Percentiles rank a stretch among this genome's conserved stretches.
Evolutionary conservation across 768 basidiomycete genomes (phyloP).

Genomic region (Pleurotus sapidus): DNA sequence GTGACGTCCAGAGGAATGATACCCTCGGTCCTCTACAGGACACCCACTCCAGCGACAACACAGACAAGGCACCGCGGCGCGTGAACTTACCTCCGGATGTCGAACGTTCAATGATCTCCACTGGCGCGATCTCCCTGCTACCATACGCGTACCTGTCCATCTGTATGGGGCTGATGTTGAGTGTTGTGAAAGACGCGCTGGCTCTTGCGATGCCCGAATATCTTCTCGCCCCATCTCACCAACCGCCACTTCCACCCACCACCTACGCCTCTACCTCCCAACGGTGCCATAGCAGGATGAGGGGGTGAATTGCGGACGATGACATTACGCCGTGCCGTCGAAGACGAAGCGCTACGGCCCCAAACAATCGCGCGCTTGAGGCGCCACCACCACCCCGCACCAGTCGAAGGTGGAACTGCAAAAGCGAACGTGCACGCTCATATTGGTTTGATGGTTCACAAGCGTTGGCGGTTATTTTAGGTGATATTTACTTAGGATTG

Average conservation of each 20-base stretch:
- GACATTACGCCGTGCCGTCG: conserved; percentile 35
- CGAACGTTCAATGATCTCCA: too few relatives aligned
- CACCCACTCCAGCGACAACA: too few relatives aligned
- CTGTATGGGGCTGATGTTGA: neutral
- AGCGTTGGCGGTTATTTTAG: too few relatives aligned
- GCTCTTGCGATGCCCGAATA: conserved; percentile 49
- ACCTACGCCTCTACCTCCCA: conserved; percentile 22
- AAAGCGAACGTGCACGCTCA: too few relatives aligned
- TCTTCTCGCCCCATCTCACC: conserved; percentile 49
- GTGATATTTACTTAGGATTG: too few relatives aligned
- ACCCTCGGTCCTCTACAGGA: too few relatives aligned
- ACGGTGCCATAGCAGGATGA: neutral
- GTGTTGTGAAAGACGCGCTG: conserved; percentile 2
- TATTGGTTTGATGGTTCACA: too few relatives aligned
- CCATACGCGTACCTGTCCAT: too few relatives aligned
- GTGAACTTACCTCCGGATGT: too few relatives aligned
- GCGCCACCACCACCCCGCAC: conserved; percentile 48
- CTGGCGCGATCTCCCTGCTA: too few relatives aligned
- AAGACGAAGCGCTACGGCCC: conserved; percentile 34
- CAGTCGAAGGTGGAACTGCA: conserved; percentile 20
- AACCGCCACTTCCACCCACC: conserved; percentile 54
- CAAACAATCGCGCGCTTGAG: conserved; percentile 31
- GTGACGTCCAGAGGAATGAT: too few relatives aligned
- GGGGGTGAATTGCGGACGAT: conserved; percentile 32
- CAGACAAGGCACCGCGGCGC: too few relatives aligned